phyloP scores from a whole-genome alignment of 805 yeast species.

The Tetrapisispora iriomotensis region DNA sequence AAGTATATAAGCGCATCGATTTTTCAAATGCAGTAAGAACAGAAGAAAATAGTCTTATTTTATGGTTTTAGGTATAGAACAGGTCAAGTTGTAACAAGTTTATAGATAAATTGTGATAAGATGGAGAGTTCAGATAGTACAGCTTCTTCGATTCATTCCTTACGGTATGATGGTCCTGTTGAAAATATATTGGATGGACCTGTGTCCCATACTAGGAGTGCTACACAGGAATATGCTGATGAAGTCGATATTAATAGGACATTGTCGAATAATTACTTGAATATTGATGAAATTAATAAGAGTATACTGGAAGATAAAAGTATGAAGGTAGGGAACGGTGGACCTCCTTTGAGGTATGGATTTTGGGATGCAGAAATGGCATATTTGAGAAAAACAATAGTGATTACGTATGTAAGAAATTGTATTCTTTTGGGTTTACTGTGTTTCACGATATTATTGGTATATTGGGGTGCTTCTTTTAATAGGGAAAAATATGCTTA shows the following conservation, averaged over 20 bases:
- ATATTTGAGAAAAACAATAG: neutral
- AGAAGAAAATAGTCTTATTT: too few species aligned
- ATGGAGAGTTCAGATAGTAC: too few species aligned
- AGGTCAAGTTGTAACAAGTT: too few species aligned
- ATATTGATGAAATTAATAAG: neutral
- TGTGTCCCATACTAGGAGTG: too few species aligned
- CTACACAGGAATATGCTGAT: neutral
- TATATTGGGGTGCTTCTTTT: slow-evolving; percentile 33
- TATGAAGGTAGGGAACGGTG: neutral
- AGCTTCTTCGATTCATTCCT: neutral
- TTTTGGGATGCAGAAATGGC: slow-evolving; percentile 2
- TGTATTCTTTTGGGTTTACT: slow-evolving; percentile 13
- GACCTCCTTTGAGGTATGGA: neutral
- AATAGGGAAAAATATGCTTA: slow-evolving; percentile 17
- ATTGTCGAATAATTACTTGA: neutral
- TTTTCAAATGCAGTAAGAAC: too few species aligned
- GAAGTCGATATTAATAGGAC: slow-evolving; percentile 1
- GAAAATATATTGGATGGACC: too few species aligned
- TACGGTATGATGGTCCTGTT: too few species aligned
- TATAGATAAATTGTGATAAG: too few species aligned
- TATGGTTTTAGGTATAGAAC: too few species aligned
- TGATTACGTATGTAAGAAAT: neutral
- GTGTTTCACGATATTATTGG: slow-evolving; percentile 17
- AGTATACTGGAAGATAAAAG: neutral
- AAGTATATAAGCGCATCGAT: too few species aligned